Evolutionary conservation across 2,329 filamentous ascomycete genomes (phyloP), one percentile per base, ranked within the genome.

Genomic region (Colletotrichum brevisporum): DNA sequence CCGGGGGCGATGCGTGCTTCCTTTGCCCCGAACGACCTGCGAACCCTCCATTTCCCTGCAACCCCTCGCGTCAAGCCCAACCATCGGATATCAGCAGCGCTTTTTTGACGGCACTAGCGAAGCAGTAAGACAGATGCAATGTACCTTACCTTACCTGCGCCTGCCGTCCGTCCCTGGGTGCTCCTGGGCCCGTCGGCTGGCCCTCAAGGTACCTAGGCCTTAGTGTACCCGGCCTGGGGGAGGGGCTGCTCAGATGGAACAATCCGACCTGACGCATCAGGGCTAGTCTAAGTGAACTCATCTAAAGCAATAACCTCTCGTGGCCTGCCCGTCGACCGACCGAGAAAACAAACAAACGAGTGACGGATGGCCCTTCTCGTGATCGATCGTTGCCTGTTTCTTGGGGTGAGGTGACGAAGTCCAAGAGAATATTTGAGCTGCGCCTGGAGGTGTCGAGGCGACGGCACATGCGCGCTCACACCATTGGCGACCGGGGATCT

Each of bases 11-110:
- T 48, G 60, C 57, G 52, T 65, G 48, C 57, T 69, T 70, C 69
- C 69, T 61, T 71, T 71, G 60, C 69, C 66, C 69, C 69, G 69
- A 69, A 66, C 60, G 60, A 51, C 56, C 59, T 66, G 54, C 60
- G 66, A 69, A 65, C 66, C 48, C 31, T 48, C 47, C 62, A 52
- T 47, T 61, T 69, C 62, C 62, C 63, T 69, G 67, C 67, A 61
- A 57, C 61, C 61, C 61, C 61, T 65, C 54, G 66, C 61, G 45
- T 51, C 45, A 26, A 57, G 36, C 47, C 52, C 45, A 52, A 58
- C 48, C 61, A 52, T 24, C 51, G 45, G 12, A 60, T 41, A 24
- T 15, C 48, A 58, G 41, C 41, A 16, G 24, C 45, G 45, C 45
- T 47, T n/a, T 47, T 47, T 18, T 18, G 45, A 16, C 18, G 45